Percentiles rank a stretch among this genome's conserved stretches.
Evolutionary conservation across 1,139 yeast genomes (phyloP).

Genomic region (Geotrichum carabidarum): DNA sequence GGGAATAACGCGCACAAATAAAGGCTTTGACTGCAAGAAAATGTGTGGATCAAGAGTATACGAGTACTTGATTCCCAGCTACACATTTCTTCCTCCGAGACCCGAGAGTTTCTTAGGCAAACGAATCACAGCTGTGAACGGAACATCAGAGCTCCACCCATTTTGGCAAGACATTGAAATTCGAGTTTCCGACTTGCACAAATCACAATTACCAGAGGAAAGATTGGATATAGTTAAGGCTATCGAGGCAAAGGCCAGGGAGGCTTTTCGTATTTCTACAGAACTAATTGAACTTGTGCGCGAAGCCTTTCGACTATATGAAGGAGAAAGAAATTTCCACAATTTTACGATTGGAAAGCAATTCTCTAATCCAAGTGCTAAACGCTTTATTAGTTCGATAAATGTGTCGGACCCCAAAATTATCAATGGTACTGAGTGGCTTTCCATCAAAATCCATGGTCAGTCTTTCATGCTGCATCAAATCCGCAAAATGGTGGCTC

Average conservation of each 20-base stretch:
- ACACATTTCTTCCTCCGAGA: slow-evolving; percentile 80
- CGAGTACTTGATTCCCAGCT: slow-evolving; percentile 88
- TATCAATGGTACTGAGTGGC: slow-evolving; percentile 93
- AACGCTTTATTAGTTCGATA: slow-evolving; percentile 72
- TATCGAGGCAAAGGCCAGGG: slow-evolving; percentile 61
- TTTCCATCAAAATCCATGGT: slow-evolving; percentile 92
- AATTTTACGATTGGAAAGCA: slow-evolving; percentile 87
- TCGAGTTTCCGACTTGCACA: slow-evolving; percentile 32
- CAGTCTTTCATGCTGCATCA: slow-evolving; percentile 98
- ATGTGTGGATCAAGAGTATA: slow-evolving; percentile 91
- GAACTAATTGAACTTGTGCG: slow-evolving; percentile 60
- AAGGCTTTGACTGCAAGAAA: slow-evolving; percentile 88
- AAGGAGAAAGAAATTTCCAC: slow-evolving; percentile 91
- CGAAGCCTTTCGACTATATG: slow-evolving; percentile 62
- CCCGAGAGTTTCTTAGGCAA: slow-evolving; percentile 40
- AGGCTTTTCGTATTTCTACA: slow-evolving; percentile 58
- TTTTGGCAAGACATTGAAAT: slow-evolving; percentile 26
- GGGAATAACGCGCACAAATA: slow-evolving; percentile 87
- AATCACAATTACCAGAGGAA: slow-evolving; percentile 24
- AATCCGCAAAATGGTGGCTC: slow-evolving; percentile 94
- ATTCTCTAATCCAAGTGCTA: slow-evolving; percentile 77
- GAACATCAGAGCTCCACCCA: slow-evolving; percentile 14
- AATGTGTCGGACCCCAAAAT: slow-evolving; percentile 80
- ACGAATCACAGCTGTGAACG: slow-evolving; percentile 6
- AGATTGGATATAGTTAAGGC: slow-evolving; percentile 54